Evolutionary conservation across 2,329 filamentous ascomycete genomes (phyloP).

Genomic region (Helotiales sp.): DNA sequence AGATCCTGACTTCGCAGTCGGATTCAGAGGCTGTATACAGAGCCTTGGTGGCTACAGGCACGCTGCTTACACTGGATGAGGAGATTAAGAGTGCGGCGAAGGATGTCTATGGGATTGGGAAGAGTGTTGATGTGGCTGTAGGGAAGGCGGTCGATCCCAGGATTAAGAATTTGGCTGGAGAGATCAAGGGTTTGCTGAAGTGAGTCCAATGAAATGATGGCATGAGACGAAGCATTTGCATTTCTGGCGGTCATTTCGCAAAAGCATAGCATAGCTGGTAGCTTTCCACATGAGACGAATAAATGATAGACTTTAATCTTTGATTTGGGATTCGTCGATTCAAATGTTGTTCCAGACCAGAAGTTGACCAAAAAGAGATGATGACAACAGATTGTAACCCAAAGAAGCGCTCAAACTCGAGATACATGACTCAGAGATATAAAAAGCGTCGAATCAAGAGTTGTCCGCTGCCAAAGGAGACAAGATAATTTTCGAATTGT

Average conservation of each 20-base stretch:
- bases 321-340: too few species aligned
- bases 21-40: slow-evolving; percentile 86
- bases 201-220: slow-evolving; percentile 3
- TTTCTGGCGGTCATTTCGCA: neutral
- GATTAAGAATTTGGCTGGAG: slow-evolving; percentile 57
- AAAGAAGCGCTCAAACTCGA: too few species aligned
- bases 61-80: slow-evolving; percentile 60
- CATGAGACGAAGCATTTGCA: neutral
- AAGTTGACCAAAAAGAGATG: too few species aligned
- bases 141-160: slow-evolving; percentile 58
- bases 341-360: too few species aligned
- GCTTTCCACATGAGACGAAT: neutral
- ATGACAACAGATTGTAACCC: too few species aligned
- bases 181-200: slow-evolving; percentile 45
- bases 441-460: too few species aligned
- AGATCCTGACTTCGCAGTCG: slow-evolving; percentile 63
- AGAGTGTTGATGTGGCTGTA: slow-evolving; percentile 47
- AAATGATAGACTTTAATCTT: neutral
- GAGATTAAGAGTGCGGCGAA: slow-evolving; percentile 57
- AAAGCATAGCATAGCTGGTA: neutral
- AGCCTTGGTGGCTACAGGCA: slow-evolving; percentile 79
- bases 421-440: too few species aligned
- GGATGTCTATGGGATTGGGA: slow-evolving; percentile 54
- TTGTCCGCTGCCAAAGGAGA: too few species aligned
- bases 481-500: too few species aligned